Base-by-base conservation (phyloP, 768 basidiomycete species). In the Suillus lakei region DNA sequence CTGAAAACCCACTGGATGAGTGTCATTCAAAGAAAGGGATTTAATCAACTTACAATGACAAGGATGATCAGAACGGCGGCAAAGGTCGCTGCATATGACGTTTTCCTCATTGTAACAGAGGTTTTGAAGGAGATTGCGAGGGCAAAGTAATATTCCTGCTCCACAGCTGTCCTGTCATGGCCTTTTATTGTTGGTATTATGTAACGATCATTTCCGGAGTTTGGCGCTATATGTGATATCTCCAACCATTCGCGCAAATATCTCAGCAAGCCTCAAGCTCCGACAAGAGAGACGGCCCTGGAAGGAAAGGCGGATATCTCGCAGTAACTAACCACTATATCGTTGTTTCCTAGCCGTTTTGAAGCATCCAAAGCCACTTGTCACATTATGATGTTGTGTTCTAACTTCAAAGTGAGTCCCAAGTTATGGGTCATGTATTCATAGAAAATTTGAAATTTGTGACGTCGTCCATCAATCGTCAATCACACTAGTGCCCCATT, bases 81-180 rank as follows among this genome's bases (percentile, higher is more conserved):
- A 68, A 91, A 89, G 0, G 90, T 85, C 60, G 90, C 67, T 32
- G 84, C 85, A 67, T 92, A 92, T 1, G 89, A 91, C 0, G 83
- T 85, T 71, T 90, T 91, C 67, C 90, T 82, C 90, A 91, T 90
- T 34, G 61, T 72, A 59, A 56, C 44, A 15, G 34, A 59, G 13
- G 59, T 59, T 41, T 32, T 55, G 61, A 50, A 46, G 16, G 36
- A 16, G 26, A 46, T 43, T 32, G 53, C 41, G 26, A 34, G 62
- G 43, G 23, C 3, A 18, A 38, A 39, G 39, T 46, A 28, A 16
- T 46, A 44, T 32, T 72, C 64, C 63, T 59, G 41, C 69, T 51
- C 61, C 32, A 46, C 61, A n/a, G 1, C 1, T 46, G 50, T 50
- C 15, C 18, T 28, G 50, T 9, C 12, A 28, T 4, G 8, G 13